Evolutionary conservation across 2,329 filamentous ascomycete species (phyloP).

Genomic region (Botrytis porri): DNA sequence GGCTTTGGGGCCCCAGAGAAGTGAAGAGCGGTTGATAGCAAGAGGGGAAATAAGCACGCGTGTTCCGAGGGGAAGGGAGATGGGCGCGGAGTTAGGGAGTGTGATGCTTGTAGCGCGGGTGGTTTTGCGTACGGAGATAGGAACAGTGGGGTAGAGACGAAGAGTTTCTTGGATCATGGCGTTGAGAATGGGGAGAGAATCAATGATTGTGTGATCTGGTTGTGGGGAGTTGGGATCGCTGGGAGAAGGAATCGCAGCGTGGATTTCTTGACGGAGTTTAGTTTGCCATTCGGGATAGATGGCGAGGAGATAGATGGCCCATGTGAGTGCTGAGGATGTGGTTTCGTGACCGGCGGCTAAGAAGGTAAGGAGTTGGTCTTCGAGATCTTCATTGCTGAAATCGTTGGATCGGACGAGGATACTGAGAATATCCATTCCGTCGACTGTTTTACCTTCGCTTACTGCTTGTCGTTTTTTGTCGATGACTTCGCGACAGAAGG

Average conservation of each 20-base stretch:
- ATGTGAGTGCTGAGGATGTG: slow-evolving; percentile 69
- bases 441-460: slow-evolving; percentile 38
- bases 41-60: slow-evolving; percentile 52
- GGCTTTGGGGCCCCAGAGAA: slow-evolving; percentile 60
- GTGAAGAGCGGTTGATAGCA: slow-evolving; percentile 53
- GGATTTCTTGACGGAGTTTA: slow-evolving; percentile 59
- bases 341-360: slow-evolving; percentile 78
- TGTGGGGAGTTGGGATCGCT: slow-evolving; percentile 18
- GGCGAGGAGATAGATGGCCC: slow-evolving; percentile 56
- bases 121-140: slow-evolving; percentile 60
- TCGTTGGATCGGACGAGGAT: slow-evolving; percentile 71
- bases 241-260: slow-evolving; percentile 43
- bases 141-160: slow-evolving; percentile 65
- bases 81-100: slow-evolving; percentile 53
- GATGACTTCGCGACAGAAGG: slow-evolving; percentile 65
- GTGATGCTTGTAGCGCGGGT: slow-evolving; percentile 54
- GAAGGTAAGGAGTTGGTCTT: slow-evolving; percentile 87
- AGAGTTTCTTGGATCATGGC: slow-evolving; percentile 66
- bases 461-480: slow-evolving; percentile 57
- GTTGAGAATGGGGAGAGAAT: slow-evolving; percentile 64
- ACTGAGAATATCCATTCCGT: slow-evolving; percentile 68
- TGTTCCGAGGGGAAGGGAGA: slow-evolving; percentile 58
- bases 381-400: slow-evolving; percentile 72
- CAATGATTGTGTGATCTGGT: slow-evolving; percentile 50
- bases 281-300: slow-evolving; percentile 56